Conservation (phyloP, 805 yeast species). For the Myxozyma kluyveri region DNA sequence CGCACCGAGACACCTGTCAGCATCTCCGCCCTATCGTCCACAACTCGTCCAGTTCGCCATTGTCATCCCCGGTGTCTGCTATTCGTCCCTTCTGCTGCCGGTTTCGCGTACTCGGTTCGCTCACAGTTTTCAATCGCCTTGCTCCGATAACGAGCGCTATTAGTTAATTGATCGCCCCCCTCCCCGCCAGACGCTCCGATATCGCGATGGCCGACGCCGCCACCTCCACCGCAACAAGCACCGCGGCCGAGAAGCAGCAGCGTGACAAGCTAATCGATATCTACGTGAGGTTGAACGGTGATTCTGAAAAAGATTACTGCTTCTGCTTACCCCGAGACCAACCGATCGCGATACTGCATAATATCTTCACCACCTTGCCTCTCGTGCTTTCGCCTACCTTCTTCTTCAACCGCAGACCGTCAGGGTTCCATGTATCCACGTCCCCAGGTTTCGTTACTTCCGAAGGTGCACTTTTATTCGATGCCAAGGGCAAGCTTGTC, state of each 20-base stretch:
- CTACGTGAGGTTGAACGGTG: conserved; percentile 80
- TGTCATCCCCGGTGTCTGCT: too few relatives aligned
- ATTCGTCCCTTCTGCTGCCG: too few relatives aligned
- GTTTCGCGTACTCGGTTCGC: too few relatives aligned
- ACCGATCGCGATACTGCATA: conserved; percentile 56
- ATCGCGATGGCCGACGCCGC: too few relatives aligned
- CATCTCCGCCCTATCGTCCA: too few relatives aligned
- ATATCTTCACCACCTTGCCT: conserved; percentile 65
- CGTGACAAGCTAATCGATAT: conserved; percentile 38
- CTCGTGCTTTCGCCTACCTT: conserved; percentile 76
- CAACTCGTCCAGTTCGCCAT: too few relatives aligned
- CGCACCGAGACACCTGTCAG: too few relatives aligned
- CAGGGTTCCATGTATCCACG: conserved; percentile 58
- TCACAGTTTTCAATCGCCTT: too few relatives aligned
- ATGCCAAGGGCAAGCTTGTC: conserved; percentile 42
- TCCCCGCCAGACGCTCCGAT: too few relatives aligned
- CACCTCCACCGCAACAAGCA: not conserved
- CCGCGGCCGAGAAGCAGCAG: conserved; percentile 4
- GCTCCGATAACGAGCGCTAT: not conserved
- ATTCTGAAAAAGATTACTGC: conserved; percentile 84
- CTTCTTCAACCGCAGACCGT: conserved; percentile 65
- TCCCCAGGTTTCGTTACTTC: conserved; percentile 81
- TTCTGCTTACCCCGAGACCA: conserved; percentile 61
- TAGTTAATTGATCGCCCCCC: too few relatives aligned
- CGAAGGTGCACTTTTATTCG: conserved; percentile 75